Percentiles rank a stretch among this genome's conserved stretches.
Evolutionary conservation across 345 rosid species (phyloP).

Genomic region (Linum trigynum): DNA sequence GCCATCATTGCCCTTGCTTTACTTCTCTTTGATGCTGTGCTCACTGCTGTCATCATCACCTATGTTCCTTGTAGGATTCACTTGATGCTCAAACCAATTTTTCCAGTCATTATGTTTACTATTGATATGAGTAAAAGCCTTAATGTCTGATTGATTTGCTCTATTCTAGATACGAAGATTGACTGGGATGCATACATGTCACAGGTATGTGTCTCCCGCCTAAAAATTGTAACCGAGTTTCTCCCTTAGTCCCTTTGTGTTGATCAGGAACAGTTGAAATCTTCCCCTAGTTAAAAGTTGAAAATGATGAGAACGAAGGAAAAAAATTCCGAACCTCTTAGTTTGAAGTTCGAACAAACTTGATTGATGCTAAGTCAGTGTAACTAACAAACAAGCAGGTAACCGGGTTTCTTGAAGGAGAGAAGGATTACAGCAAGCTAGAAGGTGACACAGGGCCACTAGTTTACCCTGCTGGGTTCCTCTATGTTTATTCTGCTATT

Average conservation of each 20-base stretch:
- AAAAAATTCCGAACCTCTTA: background rate
- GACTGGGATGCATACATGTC: constrained; percentile 99
- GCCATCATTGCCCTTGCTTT: constrained; percentile 37
- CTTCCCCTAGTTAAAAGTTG: constrained; percentile 9
- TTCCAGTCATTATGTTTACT: constrained; percentile 50
- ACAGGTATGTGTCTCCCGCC: constrained; percentile 41
- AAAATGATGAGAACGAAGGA: constrained; percentile 9
- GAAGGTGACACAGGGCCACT: constrained; percentile 93
- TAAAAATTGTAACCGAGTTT: no score
- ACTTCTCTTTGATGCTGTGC: constrained; percentile 44
- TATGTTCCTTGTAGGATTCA: constrained; percentile 70
- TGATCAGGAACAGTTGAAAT: background rate
- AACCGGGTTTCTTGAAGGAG: constrained; percentile 80
- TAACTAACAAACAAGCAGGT: constrained; percentile 42
- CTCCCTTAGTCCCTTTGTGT: background rate
- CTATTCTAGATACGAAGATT: constrained; percentile 75
- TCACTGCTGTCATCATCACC: constrained; percentile 61
- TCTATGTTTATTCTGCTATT: constrained; percentile 73
- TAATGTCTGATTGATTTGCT: background rate
- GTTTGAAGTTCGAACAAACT: background rate
- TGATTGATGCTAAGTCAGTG: constrained; percentile 7
- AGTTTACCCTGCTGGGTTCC: constrained; percentile 96
- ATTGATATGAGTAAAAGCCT: background rate
- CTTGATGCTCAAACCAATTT: background rate
- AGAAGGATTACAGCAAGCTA: constrained; percentile 74